phyloP scores from a whole-genome alignment of 163 green algal species.

The Chloromonas sp. region DNA sequence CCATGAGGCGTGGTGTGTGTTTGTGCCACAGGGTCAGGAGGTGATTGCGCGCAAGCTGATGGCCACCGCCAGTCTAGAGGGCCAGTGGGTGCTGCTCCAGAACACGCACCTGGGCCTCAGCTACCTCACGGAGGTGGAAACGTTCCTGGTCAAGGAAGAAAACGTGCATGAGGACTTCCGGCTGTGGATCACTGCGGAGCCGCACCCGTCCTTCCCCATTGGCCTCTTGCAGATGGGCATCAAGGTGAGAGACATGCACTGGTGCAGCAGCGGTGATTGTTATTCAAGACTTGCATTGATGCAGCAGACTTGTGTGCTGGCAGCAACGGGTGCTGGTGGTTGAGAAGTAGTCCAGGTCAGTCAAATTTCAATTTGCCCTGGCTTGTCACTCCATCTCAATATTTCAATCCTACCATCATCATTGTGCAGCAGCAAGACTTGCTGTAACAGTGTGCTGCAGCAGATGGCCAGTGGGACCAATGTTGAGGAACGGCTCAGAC shows the following conservation, averaged over 20 bases:
- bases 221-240: slow-evolving; percentile 90
- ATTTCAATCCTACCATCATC: too few species aligned
- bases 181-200: slow-evolving; percentile 92
- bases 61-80: slow-evolving; percentile 70
- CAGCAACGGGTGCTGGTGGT: neutral
- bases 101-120: slow-evolving; percentile 90
- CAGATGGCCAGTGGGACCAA: too few species aligned
- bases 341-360: neutral
- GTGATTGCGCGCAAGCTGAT: slow-evolving; percentile 87
- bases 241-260: slow-evolving; percentile 59
- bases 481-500: too few species aligned
- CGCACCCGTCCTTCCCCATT: slow-evolving; percentile 89
- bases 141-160: slow-evolving; percentile 71
- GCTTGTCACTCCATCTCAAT: too few species aligned
- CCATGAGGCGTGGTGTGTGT: too few species aligned
- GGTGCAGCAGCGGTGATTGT: neutral
- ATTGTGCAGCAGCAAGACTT: too few species aligned
- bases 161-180: slow-evolving; percentile 81
- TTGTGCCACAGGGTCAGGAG: slow-evolving; percentile 59
- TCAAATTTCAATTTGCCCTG: too few species aligned
- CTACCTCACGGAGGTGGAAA: slow-evolving; percentile 86
- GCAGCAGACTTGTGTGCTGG: neutral
- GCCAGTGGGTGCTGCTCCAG: slow-evolving; percentile 93
- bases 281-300: neutral
- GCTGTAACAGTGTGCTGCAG: too few species aligned